These are phyloP conservation scores for Aspergillus brasiliensis DNA, from an alignment of 2,329 filamentous ascomycete species.

Conservation along the genomic window DNA sequence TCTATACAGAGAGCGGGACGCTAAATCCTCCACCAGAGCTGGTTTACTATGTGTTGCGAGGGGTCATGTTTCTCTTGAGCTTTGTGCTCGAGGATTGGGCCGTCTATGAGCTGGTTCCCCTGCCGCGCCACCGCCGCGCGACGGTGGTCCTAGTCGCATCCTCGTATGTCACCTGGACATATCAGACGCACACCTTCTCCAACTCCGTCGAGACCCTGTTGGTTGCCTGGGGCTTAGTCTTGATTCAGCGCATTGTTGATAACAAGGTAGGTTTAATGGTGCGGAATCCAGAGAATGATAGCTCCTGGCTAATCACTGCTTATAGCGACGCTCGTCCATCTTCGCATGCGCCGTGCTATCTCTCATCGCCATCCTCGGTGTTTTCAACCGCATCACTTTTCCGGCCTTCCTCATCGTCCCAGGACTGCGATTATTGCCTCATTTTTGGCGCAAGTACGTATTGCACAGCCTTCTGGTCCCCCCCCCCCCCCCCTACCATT, in stretches of 20 bases:
- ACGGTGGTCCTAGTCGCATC: conserved; percentile 86
- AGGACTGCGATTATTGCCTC: conserved; percentile 77
- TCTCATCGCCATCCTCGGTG: conserved; percentile 77
- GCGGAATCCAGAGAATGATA: background rate
- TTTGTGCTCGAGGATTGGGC: conserved; percentile 99
- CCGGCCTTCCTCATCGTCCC: conserved; percentile 89
- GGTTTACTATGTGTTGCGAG: conserved; percentile 85
- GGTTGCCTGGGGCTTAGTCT: conserved; percentile 88
- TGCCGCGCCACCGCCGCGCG: conserved; percentile 68
- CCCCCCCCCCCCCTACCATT: background rate
- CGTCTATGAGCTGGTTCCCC: conserved; percentile 83
- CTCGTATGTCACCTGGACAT: conserved; percentile 98
- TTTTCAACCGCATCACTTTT: conserved; percentile 97
- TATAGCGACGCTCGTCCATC: conserved; percentile 71
- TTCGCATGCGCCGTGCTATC: conserved; percentile 77
- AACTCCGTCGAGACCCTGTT: conserved; percentile 94
- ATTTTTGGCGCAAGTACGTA: conserved; percentile 77
- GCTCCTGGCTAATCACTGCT: conserved; percentile 15
- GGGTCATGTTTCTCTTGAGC: conserved; percentile 91
- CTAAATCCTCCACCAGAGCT: conserved; percentile 75
- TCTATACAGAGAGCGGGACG: conserved; percentile 81
- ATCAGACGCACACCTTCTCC: conserved; percentile 97
- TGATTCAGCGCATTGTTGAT: conserved; percentile 82
- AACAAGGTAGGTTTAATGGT: conserved; percentile 61
- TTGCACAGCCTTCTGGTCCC: background rate